phyloP scores from a whole-genome alignment of 1,139 yeast genomes.

The Meyerozyma smithsonii region DNA sequence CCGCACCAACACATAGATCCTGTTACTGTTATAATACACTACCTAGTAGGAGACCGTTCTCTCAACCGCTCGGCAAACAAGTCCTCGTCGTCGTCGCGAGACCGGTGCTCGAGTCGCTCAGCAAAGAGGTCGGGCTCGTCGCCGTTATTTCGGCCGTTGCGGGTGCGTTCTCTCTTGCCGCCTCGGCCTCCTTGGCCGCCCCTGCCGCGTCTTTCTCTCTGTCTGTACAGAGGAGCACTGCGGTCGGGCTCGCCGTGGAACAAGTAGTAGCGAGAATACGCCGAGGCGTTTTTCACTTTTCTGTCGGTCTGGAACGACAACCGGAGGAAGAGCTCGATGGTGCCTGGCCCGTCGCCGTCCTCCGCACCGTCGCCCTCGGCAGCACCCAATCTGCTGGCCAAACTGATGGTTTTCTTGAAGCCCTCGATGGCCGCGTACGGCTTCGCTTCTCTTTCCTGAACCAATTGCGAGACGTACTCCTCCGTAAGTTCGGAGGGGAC shows the following conservation, averaged over 20 bases:
- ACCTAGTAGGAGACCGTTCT: slow-evolving; percentile 16
- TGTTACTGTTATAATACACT: not conserved
- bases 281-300: slow-evolving; percentile 56
- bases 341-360: slow-evolving; percentile 27
- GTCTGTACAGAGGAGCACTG: slow-evolving; percentile 7
- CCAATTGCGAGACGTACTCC: slow-evolving; percentile 20
- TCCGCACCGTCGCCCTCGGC: slow-evolving; percentile 15
- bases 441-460: slow-evolving; percentile 34
- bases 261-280: slow-evolving; percentile 61
- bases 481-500: slow-evolving; percentile 12
- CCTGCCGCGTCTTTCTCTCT: slow-evolving; percentile 9
- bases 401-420: slow-evolving; percentile 31
- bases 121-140: slow-evolving; percentile 1
- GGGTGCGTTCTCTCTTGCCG: not conserved
- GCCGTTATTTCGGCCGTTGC: not conserved
- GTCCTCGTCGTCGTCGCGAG: slow-evolving; percentile 22
- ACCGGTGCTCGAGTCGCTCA: slow-evolving; percentile 4
- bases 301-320: slow-evolving; percentile 52
- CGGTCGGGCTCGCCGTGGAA: slow-evolving; percentile 73
- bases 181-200: slow-evolving; percentile 8
- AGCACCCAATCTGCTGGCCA: slow-evolving; percentile 27
- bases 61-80: slow-evolving; percentile 13
- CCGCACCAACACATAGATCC: slow-evolving; percentile 8
- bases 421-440: slow-evolving; percentile 34
- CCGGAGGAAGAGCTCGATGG: slow-evolving; percentile 38